Evolutionary conservation across 1,284 basidiomycete species (phyloP).

Genomic region (Ceratobasidium sp.): DNA sequence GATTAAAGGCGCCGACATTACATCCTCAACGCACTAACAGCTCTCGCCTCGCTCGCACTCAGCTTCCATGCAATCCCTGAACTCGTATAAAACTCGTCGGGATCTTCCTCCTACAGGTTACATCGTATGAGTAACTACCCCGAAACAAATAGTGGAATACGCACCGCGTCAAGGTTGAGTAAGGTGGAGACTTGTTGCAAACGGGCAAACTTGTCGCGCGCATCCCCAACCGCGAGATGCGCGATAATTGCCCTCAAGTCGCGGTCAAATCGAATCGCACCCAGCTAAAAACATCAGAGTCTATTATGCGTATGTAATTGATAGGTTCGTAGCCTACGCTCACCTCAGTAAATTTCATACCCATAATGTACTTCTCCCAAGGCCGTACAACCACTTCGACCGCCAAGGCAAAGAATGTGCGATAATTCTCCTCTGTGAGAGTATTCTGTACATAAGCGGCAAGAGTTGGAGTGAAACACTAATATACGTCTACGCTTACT

Average conservation of each 20-base stretch:
- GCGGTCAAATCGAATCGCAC: constrained; percentile 96
- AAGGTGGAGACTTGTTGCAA: constrained; percentile 95
- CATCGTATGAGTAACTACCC: constrained; percentile 14
- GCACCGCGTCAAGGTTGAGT: constrained; percentile 88
- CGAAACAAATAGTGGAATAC: constrained; percentile 54
- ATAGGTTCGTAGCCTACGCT: constrained; percentile 48
- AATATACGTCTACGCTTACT: constrained; percentile 48
- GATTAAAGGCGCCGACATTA: too few species aligned
- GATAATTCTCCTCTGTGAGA: constrained; percentile 91
- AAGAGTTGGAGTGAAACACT: not conserved
- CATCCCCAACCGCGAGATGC: constrained; percentile 88
- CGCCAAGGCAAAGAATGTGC: constrained; percentile 84
- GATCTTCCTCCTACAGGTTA: constrained; percentile 82
- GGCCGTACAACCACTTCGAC: constrained; percentile 90
- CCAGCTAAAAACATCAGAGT: constrained; percentile 71
- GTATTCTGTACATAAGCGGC: constrained; percentile 69
- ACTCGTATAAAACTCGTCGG: constrained; percentile 91
- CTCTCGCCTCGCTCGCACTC: constrained; percentile 81
- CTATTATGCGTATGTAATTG: not conserved
- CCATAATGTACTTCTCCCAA: constrained; percentile 91
- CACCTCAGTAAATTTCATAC: constrained; percentile 91
- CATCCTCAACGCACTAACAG: constrained; percentile 72
- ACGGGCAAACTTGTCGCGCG: constrained; percentile 91
- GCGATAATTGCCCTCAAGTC: constrained; percentile 89
- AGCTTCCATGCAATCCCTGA: constrained; percentile 94